Conservation (phyloP, 2,329 filamentous ascomycete species). For the Talaromyces sp. region DNA sequence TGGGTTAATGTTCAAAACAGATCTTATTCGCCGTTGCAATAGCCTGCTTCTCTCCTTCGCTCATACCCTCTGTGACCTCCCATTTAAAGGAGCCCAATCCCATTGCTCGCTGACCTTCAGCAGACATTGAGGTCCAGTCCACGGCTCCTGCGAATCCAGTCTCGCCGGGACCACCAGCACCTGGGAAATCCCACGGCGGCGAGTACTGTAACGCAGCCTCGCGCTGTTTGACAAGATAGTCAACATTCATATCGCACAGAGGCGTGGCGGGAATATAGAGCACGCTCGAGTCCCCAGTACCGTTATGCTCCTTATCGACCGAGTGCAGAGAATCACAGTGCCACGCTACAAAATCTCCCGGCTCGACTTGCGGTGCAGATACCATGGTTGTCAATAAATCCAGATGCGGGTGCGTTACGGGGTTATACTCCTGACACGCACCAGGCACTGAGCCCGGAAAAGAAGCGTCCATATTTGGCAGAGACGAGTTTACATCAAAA, state of each 20-base stretch:
- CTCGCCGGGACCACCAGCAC: constrained; percentile 42
- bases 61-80: constrained; percentile 42
- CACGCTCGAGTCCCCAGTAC: constrained; percentile 69
- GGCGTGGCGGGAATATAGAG: constrained; percentile 87
- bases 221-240: constrained; percentile 65
- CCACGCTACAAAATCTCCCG: constrained; percentile 72
- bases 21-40: constrained; percentile 50
- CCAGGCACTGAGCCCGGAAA: constrained; percentile 67
- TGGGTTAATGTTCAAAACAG: constrained; percentile 41
- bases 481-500: constrained; percentile 54
- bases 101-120: constrained; percentile 50
- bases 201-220: constrained; percentile 63
- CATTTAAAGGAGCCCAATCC: constrained; percentile 48
- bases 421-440: constrained; percentile 62
- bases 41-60: constrained; percentile 45
- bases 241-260: constrained; percentile 66
- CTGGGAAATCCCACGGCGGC: constrained; percentile 65
- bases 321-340: constrained; percentile 78
- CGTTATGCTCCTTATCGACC: constrained; percentile 72
- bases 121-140: constrained; percentile 34
- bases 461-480: constrained; percentile 35
- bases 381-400: constrained; percentile 64
- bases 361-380: constrained; percentile 60
- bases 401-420: constrained; percentile 63
- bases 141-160: constrained; percentile 31